Evolutionary conservation across 2,329 filamentous ascomycete species (phyloP).

Genomic region (Colletotrichum sp.): DNA sequence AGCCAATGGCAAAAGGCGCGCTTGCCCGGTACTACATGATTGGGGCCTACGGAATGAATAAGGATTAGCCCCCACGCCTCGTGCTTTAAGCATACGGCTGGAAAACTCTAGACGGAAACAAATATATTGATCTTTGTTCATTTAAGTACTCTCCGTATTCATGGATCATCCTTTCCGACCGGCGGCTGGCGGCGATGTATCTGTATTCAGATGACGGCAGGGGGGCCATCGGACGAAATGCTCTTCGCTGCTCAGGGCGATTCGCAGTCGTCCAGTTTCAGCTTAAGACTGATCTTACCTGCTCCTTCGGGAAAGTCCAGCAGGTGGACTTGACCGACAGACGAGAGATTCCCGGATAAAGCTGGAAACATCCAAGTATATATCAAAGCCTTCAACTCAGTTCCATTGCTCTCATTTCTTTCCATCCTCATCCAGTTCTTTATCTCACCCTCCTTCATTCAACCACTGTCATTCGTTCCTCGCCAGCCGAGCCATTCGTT

Average conservation of each 20-base stretch:
- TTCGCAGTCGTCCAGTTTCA: background rate
- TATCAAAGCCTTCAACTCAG: background rate
- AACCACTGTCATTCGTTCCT: background rate
- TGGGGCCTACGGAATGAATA: background rate
- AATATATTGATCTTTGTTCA: background rate
- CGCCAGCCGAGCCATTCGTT: background rate
- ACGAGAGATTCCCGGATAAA: background rate
- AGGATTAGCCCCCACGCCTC: background rate
- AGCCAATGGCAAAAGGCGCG: background rate
- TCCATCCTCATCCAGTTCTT: background rate
- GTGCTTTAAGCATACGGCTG: background rate
- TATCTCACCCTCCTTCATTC: background rate
- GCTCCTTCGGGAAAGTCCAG: background rate
- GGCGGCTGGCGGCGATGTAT: background rate
- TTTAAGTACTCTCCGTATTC: background rate
- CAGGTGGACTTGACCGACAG: accelerated
- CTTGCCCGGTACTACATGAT: background rate
- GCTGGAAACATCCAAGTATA: background rate
- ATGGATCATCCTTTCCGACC: background rate
- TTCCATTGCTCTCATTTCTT: background rate
- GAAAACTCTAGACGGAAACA: background rate
- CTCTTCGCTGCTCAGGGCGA: background rate
- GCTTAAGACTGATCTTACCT: background rate
- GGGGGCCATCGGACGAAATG: background rate
- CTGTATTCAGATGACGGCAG: background rate